phyloP scores from a whole-genome alignment of 148 eudicot species.

The Tetragonia tetragonoides region DNA sequence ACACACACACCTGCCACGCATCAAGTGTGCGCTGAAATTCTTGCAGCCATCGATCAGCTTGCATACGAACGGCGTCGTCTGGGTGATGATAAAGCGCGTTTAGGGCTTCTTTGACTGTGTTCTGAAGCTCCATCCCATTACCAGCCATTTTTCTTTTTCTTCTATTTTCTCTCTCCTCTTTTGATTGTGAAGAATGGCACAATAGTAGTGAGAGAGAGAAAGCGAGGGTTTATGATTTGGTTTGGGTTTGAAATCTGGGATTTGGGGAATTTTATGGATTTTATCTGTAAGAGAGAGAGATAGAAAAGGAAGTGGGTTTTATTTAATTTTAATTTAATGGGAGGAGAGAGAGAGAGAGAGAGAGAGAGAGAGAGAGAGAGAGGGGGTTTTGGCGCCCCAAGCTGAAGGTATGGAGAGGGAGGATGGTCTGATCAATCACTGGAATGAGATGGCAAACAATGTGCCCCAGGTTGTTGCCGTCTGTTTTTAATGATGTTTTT shows the following conservation, averaged over 20 bases:
- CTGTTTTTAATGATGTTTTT: slow-evolving; percentile 1
- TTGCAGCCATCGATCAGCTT: slow-evolving; percentile 99
- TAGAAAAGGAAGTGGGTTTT: background rate
- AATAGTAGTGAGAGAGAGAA: background rate
- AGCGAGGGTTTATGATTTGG: background rate
- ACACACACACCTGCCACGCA: slow-evolving; percentile 87
- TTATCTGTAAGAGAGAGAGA: background rate
- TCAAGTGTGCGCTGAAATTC: slow-evolving; percentile 87
- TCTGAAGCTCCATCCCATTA: slow-evolving; percentile 61
- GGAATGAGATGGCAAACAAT: background rate
- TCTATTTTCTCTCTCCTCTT: background rate
- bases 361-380: no score
- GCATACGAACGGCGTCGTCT: slow-evolving; percentile 85
- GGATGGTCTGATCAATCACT: background rate
- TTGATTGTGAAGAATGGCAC: background rate
- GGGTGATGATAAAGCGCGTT: slow-evolving; percentile 95
- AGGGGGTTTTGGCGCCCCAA: slow-evolving; percentile 21
- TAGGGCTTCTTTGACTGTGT: slow-evolving; percentile 94
- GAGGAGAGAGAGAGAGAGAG: background rate
- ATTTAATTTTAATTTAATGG: background rate
- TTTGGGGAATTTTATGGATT: background rate
- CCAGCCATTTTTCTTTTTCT: slow-evolving; percentile 27
- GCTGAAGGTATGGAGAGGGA: background rate
- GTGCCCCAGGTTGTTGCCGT: background rate
- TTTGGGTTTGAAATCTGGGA: slow-evolving; percentile 7